Conservation (phyloP, 1,139 yeast genomes). For the Yamadazyma pseudoaaseri region DNA sequence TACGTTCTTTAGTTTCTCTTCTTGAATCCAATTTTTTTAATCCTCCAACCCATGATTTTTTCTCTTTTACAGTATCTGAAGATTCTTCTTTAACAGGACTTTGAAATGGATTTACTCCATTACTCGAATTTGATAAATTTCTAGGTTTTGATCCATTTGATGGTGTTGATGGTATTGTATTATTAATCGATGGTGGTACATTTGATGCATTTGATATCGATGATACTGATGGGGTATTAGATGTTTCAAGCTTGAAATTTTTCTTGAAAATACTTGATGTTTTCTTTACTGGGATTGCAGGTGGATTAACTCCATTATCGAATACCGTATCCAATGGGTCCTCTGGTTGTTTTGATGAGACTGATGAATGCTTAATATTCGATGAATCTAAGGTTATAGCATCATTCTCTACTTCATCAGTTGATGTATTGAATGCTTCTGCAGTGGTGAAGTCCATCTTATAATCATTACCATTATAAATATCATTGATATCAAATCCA, state of each 20-base stretch:
- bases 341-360: conserved; percentile 8
- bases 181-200: not conserved
- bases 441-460: conserved; percentile 4
- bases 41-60: conserved; percentile 46
- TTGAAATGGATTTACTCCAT: conserved; percentile 5
- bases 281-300: conserved; percentile 7
- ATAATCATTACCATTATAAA: conserved; percentile 18
- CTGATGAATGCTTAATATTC: conserved; percentile 8
- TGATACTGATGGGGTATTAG: conserved; percentile 10
- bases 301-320: conserved; percentile 3
- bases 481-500: conserved; percentile 34
- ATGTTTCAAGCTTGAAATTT: conserved; percentile 27
- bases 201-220: conserved; percentile 2
- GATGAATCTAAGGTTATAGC: conserved; percentile 10
- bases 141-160: conserved; percentile 2
- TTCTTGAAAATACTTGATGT: conserved; percentile 26
- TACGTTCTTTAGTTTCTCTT: conserved; percentile 17
- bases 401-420: conserved; percentile 7
- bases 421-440: not conserved
- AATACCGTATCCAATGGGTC: conserved; percentile 2
- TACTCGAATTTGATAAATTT: conserved; percentile 7
- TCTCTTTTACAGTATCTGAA: conserved; percentile 22
- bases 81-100: conserved; percentile 1
- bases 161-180: conserved; percentile 1
- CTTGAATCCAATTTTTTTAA: conserved; percentile 36